These are phyloP conservation scores for Escallonia rubra DNA, from an alignment of 129 eudicot species.

Conservation along the genomic window DNA sequence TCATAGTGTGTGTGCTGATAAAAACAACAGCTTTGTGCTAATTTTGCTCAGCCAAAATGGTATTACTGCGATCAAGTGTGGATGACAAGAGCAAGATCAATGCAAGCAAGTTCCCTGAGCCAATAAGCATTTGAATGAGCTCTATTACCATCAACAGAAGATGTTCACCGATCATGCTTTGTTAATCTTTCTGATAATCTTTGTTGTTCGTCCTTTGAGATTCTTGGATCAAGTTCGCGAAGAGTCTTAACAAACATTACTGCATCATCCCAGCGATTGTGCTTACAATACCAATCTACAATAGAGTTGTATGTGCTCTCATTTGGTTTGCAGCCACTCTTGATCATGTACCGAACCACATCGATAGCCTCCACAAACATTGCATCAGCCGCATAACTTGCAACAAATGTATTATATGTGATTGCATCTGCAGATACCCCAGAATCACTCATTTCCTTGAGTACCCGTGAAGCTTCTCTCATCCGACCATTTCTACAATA, in stretches of 20 bases:
- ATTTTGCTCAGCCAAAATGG: too few species aligned
- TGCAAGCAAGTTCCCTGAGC: too few species aligned
- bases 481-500: slow-evolving; percentile 73
- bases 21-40: too few species aligned
- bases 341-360: slow-evolving; percentile 76
- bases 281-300: slow-evolving; percentile 80
- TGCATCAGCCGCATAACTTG: slow-evolving; percentile 66
- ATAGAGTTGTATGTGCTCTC: slow-evolving; percentile 69
- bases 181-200: slow-evolving; percentile 37
- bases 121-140: too few species aligned
- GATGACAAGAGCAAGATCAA: too few species aligned
- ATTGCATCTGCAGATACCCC: slow-evolving; percentile 67
- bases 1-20: too few species aligned
- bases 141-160: neutral
- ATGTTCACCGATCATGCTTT: neutral
- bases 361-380: slow-evolving; percentile 82
- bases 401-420: slow-evolving; percentile 78
- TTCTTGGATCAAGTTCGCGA: slow-evolving; percentile 57
- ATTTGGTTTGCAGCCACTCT: slow-evolving; percentile 76
- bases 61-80: too few species aligned
- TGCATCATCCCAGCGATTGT: slow-evolving; percentile 65
- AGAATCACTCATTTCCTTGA: slow-evolving; percentile 53
- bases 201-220: slow-evolving; percentile 60
- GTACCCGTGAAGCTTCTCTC: slow-evolving; percentile 74
- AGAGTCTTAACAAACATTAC: slow-evolving; percentile 46